Base-by-base conservation (phyloP, 352 stramenopile species). In the Phytophthora sansomeana region DNA sequence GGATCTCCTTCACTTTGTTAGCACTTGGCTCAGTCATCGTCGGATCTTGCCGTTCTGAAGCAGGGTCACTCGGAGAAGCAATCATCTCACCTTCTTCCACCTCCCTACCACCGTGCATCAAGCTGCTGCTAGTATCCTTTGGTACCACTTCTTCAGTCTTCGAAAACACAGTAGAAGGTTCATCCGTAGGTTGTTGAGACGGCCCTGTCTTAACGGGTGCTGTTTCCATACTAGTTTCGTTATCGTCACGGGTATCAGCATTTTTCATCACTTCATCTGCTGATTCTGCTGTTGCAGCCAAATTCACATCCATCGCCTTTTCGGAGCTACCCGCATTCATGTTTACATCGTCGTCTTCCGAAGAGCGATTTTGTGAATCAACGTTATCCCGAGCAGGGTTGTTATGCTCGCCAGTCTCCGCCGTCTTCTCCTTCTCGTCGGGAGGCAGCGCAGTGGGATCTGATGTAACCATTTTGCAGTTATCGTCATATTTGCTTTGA, bases 81-180 rank as follows among this genome's bases (percentile, higher is more conserved):
- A 72, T 21, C 67, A 74, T 76, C 29, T 77, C 58, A 6, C 67
- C 58, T 53, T 77, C 63, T 26, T 79, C 58, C 51, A 72, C 35
- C 56, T 79, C 58, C 19, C 26, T 51, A n/a, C 24, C 16, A 5
- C 24, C 38, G 8, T 9, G 38, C 38, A 26, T 24, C n/a, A 44
- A 19, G 13, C 3, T 44, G n/a, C 38, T 44, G 38, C 5, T 24
- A n/a, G 10, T 24, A n/a, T 14, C n/a, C 5, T 44, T 44, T 1
- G 16, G 11, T 7, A 24, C 16, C 38, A 19, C 42, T 47, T 74
- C 44, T 17, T 47, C 51, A 39, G 21, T 14, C 28, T 48, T 21
- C 56, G 19, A 13, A 5, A 19, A 50, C 16, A 47, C 14, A 7
- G 43, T 42, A 14, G 35, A 33, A 60, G 30, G 2, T 36, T 61